Base-by-base conservation (phyloP, 805 yeast species). In the Monosporozyma siamensis region DNA sequence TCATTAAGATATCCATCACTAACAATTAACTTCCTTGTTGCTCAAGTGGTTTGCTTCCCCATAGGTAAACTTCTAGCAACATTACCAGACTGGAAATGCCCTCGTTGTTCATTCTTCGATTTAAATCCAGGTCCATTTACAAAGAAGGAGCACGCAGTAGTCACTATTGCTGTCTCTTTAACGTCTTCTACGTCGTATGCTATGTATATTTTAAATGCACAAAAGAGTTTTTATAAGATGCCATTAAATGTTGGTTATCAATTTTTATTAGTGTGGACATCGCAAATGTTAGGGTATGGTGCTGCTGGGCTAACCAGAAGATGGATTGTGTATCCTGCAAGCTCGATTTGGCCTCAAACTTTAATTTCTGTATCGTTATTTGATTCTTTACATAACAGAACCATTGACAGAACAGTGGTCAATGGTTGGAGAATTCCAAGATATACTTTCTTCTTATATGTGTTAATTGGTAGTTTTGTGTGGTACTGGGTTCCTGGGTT, bases 401-500 rank as follows among this genome's bases (percentile, higher is more conserved):
- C 65, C 49, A 57, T 68, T 48, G 64, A 55, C 9, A 67, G 68
- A 52, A 70, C 70, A 48, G 53, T 54, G 5, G 71, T 75, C 24
- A 67, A 75, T 51, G 83, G 84, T 3, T 79, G 86, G 86, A 69
- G 55, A 27, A 66, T 78, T 34, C 63, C 75, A 4, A 67, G 79
- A 42, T 70, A 68, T 50, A 63, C 58, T 42, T 72, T 77, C 49
- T 79, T 80, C 60, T 46, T 66, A 24, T 41, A 64, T 27, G 67
- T 66, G 2, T 66, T 75, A 41, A 39, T 51, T 12, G 56, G 61
- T n/a, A 56, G 70, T 20, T 78, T 78, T 50, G 47, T 70, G 3
- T 80, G 79, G 72, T 76, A 75, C 53, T 80, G 82, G 78, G 61
- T 82, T 49, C 86, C 87, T 3, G 82, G 79, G 43, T 80, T 67